Evolutionary conservation across 2,329 filamentous ascomycete genomes (phyloP).

Genomic region (Tolypocladium pustulatum): DNA sequence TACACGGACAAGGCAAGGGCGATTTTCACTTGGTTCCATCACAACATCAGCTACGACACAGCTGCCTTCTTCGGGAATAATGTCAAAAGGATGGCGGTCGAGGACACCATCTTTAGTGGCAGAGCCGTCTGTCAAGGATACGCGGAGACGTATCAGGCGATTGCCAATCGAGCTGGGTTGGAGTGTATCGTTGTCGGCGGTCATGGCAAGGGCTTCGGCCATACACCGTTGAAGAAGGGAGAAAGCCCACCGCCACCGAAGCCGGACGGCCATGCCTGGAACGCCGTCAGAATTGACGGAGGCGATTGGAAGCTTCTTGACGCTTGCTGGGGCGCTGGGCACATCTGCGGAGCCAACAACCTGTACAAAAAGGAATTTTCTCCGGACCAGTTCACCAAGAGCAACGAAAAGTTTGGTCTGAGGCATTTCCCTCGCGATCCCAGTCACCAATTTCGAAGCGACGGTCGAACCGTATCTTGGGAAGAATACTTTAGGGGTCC

Average conservation of each 20-base stretch:
- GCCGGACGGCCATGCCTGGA: conserved; percentile 74
- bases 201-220: conserved; percentile 80
- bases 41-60: conserved; percentile 83
- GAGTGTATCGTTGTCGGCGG: conserved; percentile 66
- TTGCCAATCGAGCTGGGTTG: conserved; percentile 71
- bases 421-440: conserved; percentile 67
- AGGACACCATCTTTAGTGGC: conserved; percentile 64
- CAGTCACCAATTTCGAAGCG: conserved; percentile 61
- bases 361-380: conserved; percentile 60
- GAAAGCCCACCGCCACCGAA: conserved; percentile 54
- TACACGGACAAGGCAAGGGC: conserved; percentile 83
- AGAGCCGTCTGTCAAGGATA: conserved; percentile 89
- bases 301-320: conserved; percentile 89
- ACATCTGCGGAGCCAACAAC: conserved; percentile 39
- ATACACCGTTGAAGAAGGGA: conserved; percentile 50
- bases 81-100: conserved; percentile 56
- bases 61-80: conserved; percentile 65
- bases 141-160: conserved; percentile 66
- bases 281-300: conserved; percentile 77
- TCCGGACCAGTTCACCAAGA: conserved; percentile 46
- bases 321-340: conserved; percentile 84
- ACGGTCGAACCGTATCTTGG: conserved; percentile 61
- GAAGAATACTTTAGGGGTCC: conserved; percentile 69
- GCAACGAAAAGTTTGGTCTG: conserved; percentile 72
- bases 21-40: conserved; percentile 91